Conservation (phyloP, 148 eudicot species). For the Persicaria maculosa region DNA sequence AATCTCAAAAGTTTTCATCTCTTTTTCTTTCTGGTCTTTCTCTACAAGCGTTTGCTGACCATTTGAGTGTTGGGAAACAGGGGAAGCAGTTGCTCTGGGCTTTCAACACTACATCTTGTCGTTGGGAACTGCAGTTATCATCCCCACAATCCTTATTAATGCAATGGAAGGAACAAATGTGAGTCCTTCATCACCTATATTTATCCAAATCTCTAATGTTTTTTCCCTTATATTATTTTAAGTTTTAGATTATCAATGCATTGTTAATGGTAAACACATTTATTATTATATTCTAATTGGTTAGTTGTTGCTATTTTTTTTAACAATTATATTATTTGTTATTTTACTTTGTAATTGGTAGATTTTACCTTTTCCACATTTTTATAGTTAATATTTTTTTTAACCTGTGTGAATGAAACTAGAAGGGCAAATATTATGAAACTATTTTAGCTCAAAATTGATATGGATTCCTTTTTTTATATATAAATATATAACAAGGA, state of each 20-base stretch:
- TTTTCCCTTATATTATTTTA: neutral
- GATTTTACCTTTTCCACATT: no score
- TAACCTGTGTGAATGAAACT: no score
- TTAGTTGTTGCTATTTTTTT: neutral
- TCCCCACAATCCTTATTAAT: constrained; percentile 78
- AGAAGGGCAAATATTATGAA: no score
- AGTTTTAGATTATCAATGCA: no score
- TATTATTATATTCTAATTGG: no score
- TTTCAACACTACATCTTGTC: constrained; percentile 91
- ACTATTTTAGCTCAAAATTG: no score
- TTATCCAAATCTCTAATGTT: neutral
- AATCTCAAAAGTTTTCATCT: constrained; percentile 14
- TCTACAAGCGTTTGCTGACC: neutral
- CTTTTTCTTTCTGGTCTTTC: neutral
- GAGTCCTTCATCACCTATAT: constrained; percentile 21
- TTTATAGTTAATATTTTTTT: no score
- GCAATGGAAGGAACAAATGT: constrained; percentile 91
- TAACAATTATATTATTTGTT: neutral
- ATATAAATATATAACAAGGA: no score
- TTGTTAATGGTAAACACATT: no score
- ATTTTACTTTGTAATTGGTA: neutral
- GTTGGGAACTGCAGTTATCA: constrained; percentile 91
- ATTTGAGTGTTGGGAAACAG: constrained; percentile 38
- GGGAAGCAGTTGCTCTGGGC: constrained; percentile 76
- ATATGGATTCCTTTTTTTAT: no score